phyloP scores from a whole-genome alignment of 805 yeast species.

The Candida oleophila region DNA sequence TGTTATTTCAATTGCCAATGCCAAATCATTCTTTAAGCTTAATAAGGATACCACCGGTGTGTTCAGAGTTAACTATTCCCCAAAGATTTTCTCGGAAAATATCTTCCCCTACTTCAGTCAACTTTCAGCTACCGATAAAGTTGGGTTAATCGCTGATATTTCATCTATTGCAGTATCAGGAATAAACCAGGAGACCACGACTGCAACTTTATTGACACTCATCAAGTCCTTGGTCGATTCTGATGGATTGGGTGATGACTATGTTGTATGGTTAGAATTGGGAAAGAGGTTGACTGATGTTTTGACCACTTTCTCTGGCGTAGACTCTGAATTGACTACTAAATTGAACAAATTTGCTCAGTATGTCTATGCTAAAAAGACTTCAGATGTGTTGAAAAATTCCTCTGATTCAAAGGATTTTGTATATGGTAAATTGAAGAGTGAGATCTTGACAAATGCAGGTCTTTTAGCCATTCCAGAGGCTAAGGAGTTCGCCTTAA shows the following conservation, averaged over 20 bases:
- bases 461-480: constrained; percentile 38
- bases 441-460: constrained; percentile 39
- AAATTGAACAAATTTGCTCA: constrained; percentile 31
- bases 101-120: constrained; percentile 36
- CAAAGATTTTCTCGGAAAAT: constrained; percentile 36
- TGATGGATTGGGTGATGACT: constrained; percentile 31
- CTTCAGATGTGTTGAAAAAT: constrained; percentile 23
- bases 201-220: constrained; percentile 46
- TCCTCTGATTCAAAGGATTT: constrained; percentile 14
- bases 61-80: constrained; percentile 54
- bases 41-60: constrained; percentile 53
- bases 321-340: constrained; percentile 18
- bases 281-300: constrained; percentile 38
- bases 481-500: constrained; percentile 34
- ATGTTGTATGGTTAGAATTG: constrained; percentile 57
- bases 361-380: constrained; percentile 29
- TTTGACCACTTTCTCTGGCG: constrained; percentile 32
- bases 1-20: constrained; percentile 19
- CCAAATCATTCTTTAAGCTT: constrained; percentile 37
- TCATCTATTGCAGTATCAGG: constrained; percentile 51
- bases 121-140: constrained; percentile 47
- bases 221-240: constrained; percentile 28
- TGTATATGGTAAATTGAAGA: constrained; percentile 30
- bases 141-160: constrained; percentile 55
- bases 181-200: constrained; percentile 24